Percentiles rank a stretch among this genome's conserved stretches.
Conservation (phyloP, 1,139 yeast species). For the Wickerhamomyces sp. region DNA sequence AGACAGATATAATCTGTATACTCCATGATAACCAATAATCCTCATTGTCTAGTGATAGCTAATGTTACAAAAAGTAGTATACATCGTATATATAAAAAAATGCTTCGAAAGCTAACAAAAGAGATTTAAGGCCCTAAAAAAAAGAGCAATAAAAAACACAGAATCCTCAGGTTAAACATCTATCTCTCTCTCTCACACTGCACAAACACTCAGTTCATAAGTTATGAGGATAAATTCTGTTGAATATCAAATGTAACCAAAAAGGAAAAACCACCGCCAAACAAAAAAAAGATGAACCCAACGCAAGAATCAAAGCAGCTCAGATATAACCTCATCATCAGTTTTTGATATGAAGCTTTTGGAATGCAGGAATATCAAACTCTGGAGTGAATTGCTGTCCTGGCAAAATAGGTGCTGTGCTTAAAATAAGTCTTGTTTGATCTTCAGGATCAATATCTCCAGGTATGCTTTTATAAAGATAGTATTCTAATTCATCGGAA, state of each 20-base stretch:
- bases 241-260: too few relatives aligned
- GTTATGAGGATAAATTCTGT: too few relatives aligned
- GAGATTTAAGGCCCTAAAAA: not conserved
- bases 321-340: not conserved
- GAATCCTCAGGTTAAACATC: too few relatives aligned
- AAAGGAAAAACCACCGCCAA: too few relatives aligned
- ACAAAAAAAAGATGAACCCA: too few relatives aligned
- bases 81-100: not conserved
- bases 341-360: constrained; percentile 34
- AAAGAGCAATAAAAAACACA: too few relatives aligned
- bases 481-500: constrained; percentile 52
- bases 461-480: constrained; percentile 57
- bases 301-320: not conserved
- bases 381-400: constrained; percentile 64
- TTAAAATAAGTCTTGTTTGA: constrained; percentile 51
- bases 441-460: constrained; percentile 41
- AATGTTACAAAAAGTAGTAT: not conserved
- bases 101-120: not conserved
- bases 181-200: too few relatives aligned
- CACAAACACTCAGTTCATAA: too few relatives aligned
- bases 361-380: constrained; percentile 65
- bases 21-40: not conserved
- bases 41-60: not conserved
- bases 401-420: constrained; percentile 70
- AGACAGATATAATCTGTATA: constrained; percentile 10